A percentile compares a stretch with the other conserved stretches of the same genome.
phyloP scores from a whole-genome alignment of 2,329 filamentous ascomycete genomes.

The Scortechinia acanthostroma region DNA sequence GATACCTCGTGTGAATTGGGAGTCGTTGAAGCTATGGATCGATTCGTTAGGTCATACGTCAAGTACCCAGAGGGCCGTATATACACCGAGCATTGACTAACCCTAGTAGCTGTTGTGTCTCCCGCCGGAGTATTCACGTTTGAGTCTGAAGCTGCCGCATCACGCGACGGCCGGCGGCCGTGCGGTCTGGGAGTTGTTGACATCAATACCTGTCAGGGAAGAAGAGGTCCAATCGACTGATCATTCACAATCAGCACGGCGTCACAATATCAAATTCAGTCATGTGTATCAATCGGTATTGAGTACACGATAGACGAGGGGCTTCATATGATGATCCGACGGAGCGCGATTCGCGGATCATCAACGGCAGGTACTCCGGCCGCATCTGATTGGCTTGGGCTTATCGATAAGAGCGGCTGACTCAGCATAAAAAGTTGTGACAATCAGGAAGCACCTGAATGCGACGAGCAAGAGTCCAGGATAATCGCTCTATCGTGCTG shows the following conservation, averaged over 20 bases:
- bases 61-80: too few species aligned
- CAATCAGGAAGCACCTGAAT: too few species aligned
- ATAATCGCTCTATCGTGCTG: too few species aligned
- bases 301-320: too few species aligned
- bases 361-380: conserved; percentile 6
- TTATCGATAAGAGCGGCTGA: conserved; percentile 23
- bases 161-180: conserved; percentile 14
- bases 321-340: too few species aligned
- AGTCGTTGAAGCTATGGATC: not conserved
- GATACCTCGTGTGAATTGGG: conserved; percentile 16
- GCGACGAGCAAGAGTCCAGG: too few species aligned
- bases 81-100: too few species aligned
- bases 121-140: not conserved
- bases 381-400: conserved; percentile 9
- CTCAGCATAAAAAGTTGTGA: conserved; percentile 12
- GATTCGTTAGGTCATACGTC: not conserved
- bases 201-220: not conserved
- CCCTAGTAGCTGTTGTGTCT: not conserved
- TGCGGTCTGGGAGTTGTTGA: conserved; percentile 6
- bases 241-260: too few species aligned
- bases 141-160: conserved; percentile 6
- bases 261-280: too few species aligned
- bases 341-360: conserved; percentile 10
- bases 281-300: too few species aligned
- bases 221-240: not conserved